These are phyloP conservation scores for Mariannaea sp. DNA, from an alignment of 2,329 filamentous ascomycete genomes.

Conservation along the genomic window DNA sequence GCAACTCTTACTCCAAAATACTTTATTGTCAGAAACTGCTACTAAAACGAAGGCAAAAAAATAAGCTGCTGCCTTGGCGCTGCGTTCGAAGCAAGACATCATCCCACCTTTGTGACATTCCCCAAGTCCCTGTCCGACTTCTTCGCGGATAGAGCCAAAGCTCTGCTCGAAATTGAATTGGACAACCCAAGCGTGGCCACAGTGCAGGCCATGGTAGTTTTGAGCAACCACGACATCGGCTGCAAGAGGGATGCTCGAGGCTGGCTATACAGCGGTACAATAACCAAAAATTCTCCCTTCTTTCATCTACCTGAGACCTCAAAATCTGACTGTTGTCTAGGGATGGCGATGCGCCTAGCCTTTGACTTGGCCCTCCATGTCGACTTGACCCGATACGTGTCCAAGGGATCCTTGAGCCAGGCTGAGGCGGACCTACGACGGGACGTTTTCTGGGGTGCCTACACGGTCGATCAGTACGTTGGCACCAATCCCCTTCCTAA, in stretches of 20 bases:
- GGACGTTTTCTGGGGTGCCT: constrained; percentile 40
- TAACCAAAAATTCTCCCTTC: too few species aligned
- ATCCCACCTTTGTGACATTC: constrained; percentile 44
- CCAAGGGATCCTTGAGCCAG: constrained; percentile 28
- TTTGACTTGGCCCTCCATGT: constrained; percentile 37
- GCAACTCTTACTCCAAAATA: neutral
- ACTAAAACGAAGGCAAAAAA: too few species aligned
- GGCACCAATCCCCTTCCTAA: neutral
- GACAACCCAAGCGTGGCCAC: constrained; percentile 36
- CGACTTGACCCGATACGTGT: constrained; percentile 34
- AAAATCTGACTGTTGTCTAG: constrained; percentile 33
- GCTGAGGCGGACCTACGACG: constrained; percentile 36
- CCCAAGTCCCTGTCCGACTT: constrained; percentile 43
- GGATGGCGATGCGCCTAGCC: constrained; percentile 36
- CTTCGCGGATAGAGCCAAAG: constrained; percentile 36
- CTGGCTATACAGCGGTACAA: constrained; percentile 38
- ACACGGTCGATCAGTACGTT: constrained; percentile 38
- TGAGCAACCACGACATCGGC: constrained; percentile 36
- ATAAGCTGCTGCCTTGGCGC: constrained; percentile 48
- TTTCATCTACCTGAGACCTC: too few species aligned
- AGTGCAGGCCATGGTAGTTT: constrained; percentile 34
- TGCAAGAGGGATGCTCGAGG: constrained; percentile 36
- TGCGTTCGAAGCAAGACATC: constrained; percentile 49
- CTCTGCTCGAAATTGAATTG: constrained; percentile 35
- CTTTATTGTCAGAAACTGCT: neutral